Percentiles rank a stretch among this genome's conserved stretches.
These are phyloP conservation scores for Pseudotsuga menziesii DNA, from an alignment of 75 land plant species.

Conservation along the genomic window DNA sequence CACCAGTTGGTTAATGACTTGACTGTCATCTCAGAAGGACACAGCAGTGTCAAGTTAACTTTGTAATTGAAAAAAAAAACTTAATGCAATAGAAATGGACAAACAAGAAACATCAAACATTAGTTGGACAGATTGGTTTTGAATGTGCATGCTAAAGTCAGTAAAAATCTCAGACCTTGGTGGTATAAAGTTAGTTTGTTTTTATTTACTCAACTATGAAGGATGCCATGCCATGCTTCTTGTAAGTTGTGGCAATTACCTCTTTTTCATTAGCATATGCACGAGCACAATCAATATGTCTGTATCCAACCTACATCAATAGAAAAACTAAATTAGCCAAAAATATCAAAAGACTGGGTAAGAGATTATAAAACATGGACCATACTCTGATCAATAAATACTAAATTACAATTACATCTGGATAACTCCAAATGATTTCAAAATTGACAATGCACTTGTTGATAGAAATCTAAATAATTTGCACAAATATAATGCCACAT, in stretches of 20 bases:
- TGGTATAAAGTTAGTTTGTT: neutral
- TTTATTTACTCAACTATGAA: too few relatives aligned
- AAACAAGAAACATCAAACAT: neutral
- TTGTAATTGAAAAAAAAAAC: neutral
- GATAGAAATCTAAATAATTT: neutral
- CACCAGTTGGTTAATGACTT: neutral
- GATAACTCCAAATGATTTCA: neutral
- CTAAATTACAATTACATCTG: neutral
- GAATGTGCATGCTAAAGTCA: neutral
- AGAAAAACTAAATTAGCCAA: neutral
- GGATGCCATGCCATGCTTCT: too few relatives aligned
- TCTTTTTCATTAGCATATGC: conserved; percentile 73
- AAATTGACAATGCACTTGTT: neutral
- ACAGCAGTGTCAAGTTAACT: too few relatives aligned
- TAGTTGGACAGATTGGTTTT: neutral
- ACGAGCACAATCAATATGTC: conserved; percentile 90
- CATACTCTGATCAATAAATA: neutral
- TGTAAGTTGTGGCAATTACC: conserved; percentile 51
- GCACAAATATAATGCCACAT: too few relatives aligned
- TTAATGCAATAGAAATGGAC: neutral
- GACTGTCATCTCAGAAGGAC: neutral
- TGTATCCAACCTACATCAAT: conserved; percentile 69
- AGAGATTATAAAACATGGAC: neutral
- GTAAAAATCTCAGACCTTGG: neutral
- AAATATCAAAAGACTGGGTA: neutral